These are phyloP conservation scores for Mycena floridula DNA, from an alignment of 768 basidiomycete species.

Conservation along the genomic window DNA sequence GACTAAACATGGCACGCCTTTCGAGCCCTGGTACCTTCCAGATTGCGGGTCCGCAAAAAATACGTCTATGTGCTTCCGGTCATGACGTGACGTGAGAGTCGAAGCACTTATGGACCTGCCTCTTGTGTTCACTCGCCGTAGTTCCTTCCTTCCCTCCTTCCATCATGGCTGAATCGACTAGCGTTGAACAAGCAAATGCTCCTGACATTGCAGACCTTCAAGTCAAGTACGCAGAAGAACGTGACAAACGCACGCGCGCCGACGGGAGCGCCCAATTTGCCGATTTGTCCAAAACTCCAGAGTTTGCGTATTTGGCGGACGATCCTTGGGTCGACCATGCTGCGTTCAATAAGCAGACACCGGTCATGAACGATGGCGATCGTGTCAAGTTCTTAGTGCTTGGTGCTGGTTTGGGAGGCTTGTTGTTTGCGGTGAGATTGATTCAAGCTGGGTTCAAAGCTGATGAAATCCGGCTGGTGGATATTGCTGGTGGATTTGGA, in stretches of 20 bases:
- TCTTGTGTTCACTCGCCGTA: too few relatives aligned
- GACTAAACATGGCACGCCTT: too few relatives aligned
- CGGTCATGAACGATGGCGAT: background rate
- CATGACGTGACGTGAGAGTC: too few relatives aligned
- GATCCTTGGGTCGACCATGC: background rate
- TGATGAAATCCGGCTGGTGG: conserved; percentile 8
- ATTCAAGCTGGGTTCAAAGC: conserved; percentile 9
- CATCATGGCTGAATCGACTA: too few relatives aligned
- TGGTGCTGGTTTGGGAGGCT: background rate
- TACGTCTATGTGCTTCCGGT: too few relatives aligned
- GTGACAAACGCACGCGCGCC: conserved; percentile 8
- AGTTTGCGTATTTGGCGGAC: background rate
- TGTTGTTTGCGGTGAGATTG: conserved; percentile 1
- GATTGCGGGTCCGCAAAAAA: too few relatives aligned
- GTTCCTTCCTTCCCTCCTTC: too few relatives aligned
- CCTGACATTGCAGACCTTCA: background rate
- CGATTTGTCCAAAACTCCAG: background rate
- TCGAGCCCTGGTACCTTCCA: too few relatives aligned
- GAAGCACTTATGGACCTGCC: too few relatives aligned
- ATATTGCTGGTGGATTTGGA: conserved; percentile 12
- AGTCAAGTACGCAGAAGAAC: conserved; percentile 7
- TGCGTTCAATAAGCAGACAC: background rate
- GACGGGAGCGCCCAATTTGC: conserved; percentile 7
- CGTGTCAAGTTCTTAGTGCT: background rate
- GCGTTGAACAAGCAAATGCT: too few relatives aligned